Conservation (phyloP, 192 early-diverging fungal species). For the Coemansia sp. region DNA sequence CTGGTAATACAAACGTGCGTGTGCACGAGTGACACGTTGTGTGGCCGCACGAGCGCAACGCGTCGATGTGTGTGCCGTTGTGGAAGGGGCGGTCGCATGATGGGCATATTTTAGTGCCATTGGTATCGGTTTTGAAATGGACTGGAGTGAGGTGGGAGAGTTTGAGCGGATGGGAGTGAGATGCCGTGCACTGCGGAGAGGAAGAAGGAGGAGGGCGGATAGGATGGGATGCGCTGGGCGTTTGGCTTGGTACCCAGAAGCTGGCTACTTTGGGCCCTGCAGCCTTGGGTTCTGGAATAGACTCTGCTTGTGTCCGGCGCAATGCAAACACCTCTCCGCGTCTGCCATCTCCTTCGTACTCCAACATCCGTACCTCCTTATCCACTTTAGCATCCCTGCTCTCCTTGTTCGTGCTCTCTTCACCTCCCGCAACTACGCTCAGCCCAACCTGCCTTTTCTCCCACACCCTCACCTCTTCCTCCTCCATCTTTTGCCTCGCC, state of each 20-base stretch:
- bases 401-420: background rate
- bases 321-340: background rate
- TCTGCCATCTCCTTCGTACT: background rate
- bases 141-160: slow-evolving; percentile 8
- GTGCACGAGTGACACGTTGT: slow-evolving; percentile 46
- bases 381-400: background rate
- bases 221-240: slow-evolving; percentile 18
- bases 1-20: slow-evolving; percentile 33
- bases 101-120: background rate
- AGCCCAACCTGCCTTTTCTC: slow-evolving; percentile 23
- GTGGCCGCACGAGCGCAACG: slow-evolving; percentile 38
- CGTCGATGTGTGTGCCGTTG: slow-evolving; percentile 43
- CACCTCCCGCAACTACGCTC: background rate
- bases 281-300: background rate
- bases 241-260: slow-evolving; percentile 45
- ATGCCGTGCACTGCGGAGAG: slow-evolving; percentile 27
- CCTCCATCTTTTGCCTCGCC: background rate
- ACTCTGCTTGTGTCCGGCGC: background rate
- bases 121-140: too few relatives aligned
- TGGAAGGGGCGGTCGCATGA: slow-evolving; percentile 37
- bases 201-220: slow-evolving; percentile 12
- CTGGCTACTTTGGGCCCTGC: slow-evolving; percentile 11
- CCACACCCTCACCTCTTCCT: slow-evolving; percentile 9
- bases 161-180: slow-evolving; percentile 15
- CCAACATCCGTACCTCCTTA: background rate